Base-by-base conservation (phyloP, 371 early-diverging fungal species). In the Mortierella sp. region DNA sequence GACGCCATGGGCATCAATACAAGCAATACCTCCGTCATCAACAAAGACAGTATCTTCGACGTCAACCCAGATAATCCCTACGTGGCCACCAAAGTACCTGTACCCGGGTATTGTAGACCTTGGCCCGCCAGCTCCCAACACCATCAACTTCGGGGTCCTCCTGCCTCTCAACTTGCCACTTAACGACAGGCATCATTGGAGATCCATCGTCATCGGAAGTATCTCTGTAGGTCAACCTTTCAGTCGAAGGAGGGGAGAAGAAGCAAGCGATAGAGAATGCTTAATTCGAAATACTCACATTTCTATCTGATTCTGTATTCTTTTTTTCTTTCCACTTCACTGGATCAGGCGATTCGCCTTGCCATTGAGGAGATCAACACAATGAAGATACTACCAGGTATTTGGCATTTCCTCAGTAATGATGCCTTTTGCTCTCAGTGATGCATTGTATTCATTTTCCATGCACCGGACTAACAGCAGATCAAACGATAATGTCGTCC, bases 311-410 rank as follows among this genome's bases (percentile, higher is more conserved):
- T 21, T 50, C 31, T 57, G 13, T 11, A 14, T 5, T 38, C 42
- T 38, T 38, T 3, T 11, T 44, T 34, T 19, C 26, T 14, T 50
- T 24, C 28, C 6, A 44, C 45, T 70, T 44, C 13, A 16, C 24
- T 10, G 50, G 31, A 52, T 63, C 42, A 78, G 78, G 78, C 78
- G 7, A 73, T 78, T 21, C 73, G 73, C 42, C 65, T 73, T n/a
- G 78, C 78, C 9, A 52, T 73, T 1, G 65, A 73, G 2, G 78
- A 78, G 8, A 52, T 78, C 42, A 78, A 77, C 34, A 58, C 54
- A 8, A 24, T 31, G 21, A 72, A 72, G 58, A 58, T 77, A 6
- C 47, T 77, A 10, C 78, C 78, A 77, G 71, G 78, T 77, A 72
- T 45, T 8, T 13, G 70, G 13, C 24, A 24, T 26, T n/a, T 21